Conservation (phyloP, 306 rosid genomes). For the Medicago ruthenica region DNA sequence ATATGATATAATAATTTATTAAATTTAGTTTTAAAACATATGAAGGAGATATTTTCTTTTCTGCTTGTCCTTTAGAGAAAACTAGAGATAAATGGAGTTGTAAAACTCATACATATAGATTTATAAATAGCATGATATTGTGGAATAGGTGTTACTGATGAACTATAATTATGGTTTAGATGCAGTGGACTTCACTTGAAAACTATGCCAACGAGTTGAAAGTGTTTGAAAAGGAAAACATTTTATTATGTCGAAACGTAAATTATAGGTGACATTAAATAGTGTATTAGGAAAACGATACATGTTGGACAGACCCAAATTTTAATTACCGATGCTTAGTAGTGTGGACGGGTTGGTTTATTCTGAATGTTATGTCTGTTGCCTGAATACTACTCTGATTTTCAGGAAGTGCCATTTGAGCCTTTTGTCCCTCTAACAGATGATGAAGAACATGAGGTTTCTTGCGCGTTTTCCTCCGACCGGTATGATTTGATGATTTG, state of each 20-base stretch:
- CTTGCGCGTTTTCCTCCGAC: constrained; percentile 57
- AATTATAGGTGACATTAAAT: neutral
- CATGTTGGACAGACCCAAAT: neutral
- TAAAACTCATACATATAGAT: too few relatives aligned
- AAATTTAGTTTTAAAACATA: too few relatives aligned
- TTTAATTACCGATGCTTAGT: neutral
- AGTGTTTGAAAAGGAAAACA: constrained; percentile 2
- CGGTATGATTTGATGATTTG: constrained; percentile 58
- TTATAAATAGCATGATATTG: too few relatives aligned
- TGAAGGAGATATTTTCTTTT: too few relatives aligned
- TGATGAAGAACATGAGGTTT: constrained; percentile 66
- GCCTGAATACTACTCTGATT: constrained; percentile 32
- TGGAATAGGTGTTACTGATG: neutral
- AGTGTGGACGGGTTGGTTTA: constrained; percentile 1
- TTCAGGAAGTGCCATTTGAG: constrained; percentile 64
- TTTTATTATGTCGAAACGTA: too few relatives aligned
- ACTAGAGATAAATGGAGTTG: too few relatives aligned
- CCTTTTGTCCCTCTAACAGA: constrained; percentile 66
- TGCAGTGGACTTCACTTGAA: neutral
- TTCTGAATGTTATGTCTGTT: constrained; percentile 30
- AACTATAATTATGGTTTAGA: neutral
- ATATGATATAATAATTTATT: too few relatives aligned
- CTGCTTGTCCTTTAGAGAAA: too few relatives aligned
- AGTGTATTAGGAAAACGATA: neutral
- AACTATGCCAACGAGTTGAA: constrained; percentile 1